phyloP scores from a whole-genome alignment of 768 basidiomycete genomes.

The Termitomyces sp. region DNA sequence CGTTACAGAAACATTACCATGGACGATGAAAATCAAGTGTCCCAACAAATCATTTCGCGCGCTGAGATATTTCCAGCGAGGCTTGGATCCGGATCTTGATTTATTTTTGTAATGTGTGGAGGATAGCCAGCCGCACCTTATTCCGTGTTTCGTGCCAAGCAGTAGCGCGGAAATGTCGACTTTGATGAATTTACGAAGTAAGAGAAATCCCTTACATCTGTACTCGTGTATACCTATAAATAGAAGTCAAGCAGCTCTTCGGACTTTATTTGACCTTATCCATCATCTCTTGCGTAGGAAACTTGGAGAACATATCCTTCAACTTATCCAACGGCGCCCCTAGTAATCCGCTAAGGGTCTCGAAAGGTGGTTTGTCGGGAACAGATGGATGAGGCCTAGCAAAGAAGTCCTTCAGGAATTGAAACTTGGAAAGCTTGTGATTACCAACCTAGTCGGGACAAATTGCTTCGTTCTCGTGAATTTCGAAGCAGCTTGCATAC shows the following conservation, averaged over 20 bases:
- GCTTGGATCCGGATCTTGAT: too few species aligned
- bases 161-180: too few species aligned
- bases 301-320: conserved; percentile 47
- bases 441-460: conserved; percentile 36
- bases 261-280: conserved; percentile 11
- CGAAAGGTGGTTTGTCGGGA: conserved; percentile 55
- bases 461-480: conserved; percentile 59
- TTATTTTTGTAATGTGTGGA: too few species aligned
- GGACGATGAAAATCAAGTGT: too few species aligned
- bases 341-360: conserved; percentile 45
- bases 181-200: too few species aligned
- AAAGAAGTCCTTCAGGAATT: not conserved
- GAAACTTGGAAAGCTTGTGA: too few species aligned
- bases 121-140: too few species aligned
- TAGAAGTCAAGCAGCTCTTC: not conserved
- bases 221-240: not conserved
- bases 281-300: conserved; percentile 52
- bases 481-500: conserved; percentile 34
- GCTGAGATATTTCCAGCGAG: too few species aligned
- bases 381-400: conserved; percentile 42
- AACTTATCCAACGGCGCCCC: conserved; percentile 54
- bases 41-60: too few species aligned
- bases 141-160: too few species aligned
- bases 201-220: too few species aligned
- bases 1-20: too few species aligned